Evolutionary conservation across 2,329 filamentous ascomycete genomes (phyloP).

Genomic region (Aspergillus japonicus): DNA sequence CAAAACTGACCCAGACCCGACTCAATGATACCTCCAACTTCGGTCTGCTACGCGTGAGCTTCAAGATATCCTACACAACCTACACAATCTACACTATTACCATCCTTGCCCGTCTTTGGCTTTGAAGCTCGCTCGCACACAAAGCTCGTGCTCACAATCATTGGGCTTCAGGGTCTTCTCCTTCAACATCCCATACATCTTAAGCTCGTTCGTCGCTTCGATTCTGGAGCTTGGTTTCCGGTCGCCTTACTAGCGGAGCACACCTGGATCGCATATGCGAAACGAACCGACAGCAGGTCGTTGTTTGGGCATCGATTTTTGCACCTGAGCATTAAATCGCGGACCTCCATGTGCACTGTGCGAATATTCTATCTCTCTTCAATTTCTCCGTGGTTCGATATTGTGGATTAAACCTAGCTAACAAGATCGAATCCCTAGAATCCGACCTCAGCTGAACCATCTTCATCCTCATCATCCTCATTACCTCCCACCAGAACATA

Average conservation of each 20-base stretch:
- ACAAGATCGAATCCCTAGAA: conserved; percentile 26
- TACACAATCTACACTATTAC: neutral
- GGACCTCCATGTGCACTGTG: conserved; percentile 24
- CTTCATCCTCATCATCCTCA: conserved; percentile 18
- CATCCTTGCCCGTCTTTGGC: neutral
- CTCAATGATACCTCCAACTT: conserved; percentile 17
- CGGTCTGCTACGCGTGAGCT: conserved; percentile 21
- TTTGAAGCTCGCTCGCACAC: neutral
- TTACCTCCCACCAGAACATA: conserved; percentile 18
- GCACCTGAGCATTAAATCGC: conserved; percentile 18
- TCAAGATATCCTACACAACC: conserved; percentile 10
- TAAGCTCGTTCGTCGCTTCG: neutral
- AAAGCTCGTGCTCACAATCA: conserved; percentile 8
- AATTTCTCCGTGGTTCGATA: neutral
- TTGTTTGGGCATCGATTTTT: conserved; percentile 22
- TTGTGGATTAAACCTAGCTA: conserved; percentile 20
- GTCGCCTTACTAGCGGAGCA: conserved; percentile 17
- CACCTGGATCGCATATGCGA: conserved; percentile 26
- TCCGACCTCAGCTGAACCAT: conserved; percentile 23
- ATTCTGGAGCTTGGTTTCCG: conserved; percentile 10
- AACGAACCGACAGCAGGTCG: conserved; percentile 26
- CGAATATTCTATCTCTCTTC: conserved; percentile 2
- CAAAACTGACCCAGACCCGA: conserved; percentile 17
- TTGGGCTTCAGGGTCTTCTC: neutral
- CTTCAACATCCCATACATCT: neutral